phyloP scores from a whole-genome alignment of 306 rosid species.

The Cicer cuneatum region DNA sequence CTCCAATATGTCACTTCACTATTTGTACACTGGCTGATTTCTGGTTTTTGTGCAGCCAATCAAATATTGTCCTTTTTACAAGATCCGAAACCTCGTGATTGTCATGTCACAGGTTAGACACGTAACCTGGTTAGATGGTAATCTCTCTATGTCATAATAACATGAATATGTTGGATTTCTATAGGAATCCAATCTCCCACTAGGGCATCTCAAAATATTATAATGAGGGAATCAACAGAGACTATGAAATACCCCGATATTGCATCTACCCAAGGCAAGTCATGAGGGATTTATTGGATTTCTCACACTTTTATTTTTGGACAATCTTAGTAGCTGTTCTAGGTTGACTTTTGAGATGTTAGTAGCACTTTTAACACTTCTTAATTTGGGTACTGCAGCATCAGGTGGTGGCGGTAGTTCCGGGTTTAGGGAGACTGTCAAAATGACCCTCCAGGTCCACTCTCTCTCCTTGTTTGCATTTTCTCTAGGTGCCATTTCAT shows the following conservation, averaged over 20 bases:
- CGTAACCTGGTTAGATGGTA: conserved; percentile 29
- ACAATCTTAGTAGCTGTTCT: conserved; percentile 9
- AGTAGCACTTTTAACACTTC: conserved; percentile 35
- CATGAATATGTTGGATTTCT: conserved; percentile 44
- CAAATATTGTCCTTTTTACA: conserved; percentile 80
- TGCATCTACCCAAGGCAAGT: conserved; percentile 56
- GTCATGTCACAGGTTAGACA: conserved; percentile 44
- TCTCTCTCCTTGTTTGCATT: conserved; percentile 33
- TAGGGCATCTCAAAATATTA: conserved; percentile 38
- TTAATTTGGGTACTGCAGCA: conserved; percentile 53
- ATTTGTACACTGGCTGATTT: conserved; percentile 35
- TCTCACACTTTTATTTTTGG: conserved; percentile 2
- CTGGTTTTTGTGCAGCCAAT: conserved; percentile 62
- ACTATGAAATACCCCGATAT: conserved; percentile 37
- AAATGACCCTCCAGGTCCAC: conserved; percentile 60
- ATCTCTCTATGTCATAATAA: conserved; percentile 42
- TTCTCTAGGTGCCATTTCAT: conserved; percentile 30
- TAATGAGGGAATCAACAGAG: conserved; percentile 39
- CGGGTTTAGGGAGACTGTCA: conserved; percentile 40
- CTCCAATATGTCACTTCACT: conserved; percentile 28
- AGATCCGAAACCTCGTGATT: conserved; percentile 52
- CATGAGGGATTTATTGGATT: conserved; percentile 34
- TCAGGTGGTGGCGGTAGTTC: conserved; percentile 40
- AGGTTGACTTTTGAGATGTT: conserved; percentile 18
- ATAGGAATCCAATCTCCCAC: conserved; percentile 44